Conservation (phyloP, 768 basidiomycete species). For the Kwoniella heveanensis region DNA sequence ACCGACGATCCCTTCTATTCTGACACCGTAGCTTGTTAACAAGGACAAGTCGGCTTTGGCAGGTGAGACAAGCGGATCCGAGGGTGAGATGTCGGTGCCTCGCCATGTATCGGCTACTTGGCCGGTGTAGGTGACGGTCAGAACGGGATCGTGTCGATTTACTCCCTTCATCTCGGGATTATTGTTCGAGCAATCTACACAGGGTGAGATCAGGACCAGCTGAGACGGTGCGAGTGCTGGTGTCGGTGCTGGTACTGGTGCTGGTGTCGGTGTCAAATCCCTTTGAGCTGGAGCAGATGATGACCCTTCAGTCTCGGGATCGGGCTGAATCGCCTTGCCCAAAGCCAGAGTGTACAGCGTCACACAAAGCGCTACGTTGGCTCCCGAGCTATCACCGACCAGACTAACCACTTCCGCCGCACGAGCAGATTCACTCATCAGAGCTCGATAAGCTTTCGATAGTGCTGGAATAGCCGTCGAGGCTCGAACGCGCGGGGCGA, state of each 20-base stretch:
- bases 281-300: too few species aligned
- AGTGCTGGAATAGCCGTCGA: slow-evolving; percentile 2
- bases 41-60: not conserved
- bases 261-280: too few species aligned
- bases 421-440: not conserved
- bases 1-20: slow-evolving; percentile 6
- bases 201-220: slow-evolving; percentile 2
- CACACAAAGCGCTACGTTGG: not conserved
- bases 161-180: slow-evolving; percentile 5
- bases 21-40: not conserved
- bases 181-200: slow-evolving; percentile 6
- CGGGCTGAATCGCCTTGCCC: too few species aligned
- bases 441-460: not conserved
- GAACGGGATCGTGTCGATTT: not conserved
- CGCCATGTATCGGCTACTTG: slow-evolving; percentile 10
- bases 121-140: not conserved
- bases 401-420: not conserved
- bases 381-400: slow-evolving; percentile 7
- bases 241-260: too few species aligned
- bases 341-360: not conserved
- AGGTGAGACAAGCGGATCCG: slow-evolving; percentile 7
- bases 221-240: not conserved
- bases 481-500: not conserved
- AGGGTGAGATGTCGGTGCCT: not conserved
- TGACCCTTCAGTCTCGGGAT: too few species aligned